Conservation (phyloP, 2,329 filamentous ascomycete species). For the Colletotrichum spaethianum region DNA sequence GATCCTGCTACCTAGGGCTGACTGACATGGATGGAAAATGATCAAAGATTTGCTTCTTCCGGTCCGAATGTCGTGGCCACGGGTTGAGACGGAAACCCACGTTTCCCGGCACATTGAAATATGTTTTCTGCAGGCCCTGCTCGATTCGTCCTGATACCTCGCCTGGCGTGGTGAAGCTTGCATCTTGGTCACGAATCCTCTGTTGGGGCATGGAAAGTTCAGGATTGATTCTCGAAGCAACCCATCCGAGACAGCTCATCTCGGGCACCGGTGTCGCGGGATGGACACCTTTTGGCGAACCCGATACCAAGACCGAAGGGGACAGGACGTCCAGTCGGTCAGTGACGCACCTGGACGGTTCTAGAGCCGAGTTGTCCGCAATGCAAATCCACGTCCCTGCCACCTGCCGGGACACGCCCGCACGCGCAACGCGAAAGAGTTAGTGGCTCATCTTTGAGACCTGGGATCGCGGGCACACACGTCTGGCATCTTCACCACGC, state of each 20-base stretch:
- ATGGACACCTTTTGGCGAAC: not conserved
- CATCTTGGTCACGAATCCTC: not conserved
- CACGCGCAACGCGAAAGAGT: not conserved
- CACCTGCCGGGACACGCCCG: slow-evolving; percentile 1
- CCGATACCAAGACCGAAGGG: slow-evolving; percentile 3
- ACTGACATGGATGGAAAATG: not conserved
- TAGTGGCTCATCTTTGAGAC: slow-evolving; percentile 2
- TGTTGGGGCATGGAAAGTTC: not conserved
- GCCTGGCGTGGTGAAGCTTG: not conserved
- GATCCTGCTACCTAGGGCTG: not conserved
- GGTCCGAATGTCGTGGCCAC: not conserved
- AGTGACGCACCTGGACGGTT: not conserved
- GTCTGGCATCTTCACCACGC: slow-evolving; percentile 15
- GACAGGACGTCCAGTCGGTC: slow-evolving; percentile 1
- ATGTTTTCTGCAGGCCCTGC: not conserved
- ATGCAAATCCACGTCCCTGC: not conserved
- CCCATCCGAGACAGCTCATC: not conserved
- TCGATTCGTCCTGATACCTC: not conserved
- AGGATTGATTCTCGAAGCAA: slow-evolving; percentile 6
- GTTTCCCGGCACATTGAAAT: not conserved
- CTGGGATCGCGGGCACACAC: not conserved
- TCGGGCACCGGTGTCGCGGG: not conserved
- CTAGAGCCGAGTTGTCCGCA: not conserved
- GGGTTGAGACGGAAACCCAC: not conserved
- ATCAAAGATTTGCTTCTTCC: not conserved